Evolutionary conservation across 768 basidiomycete species (phyloP).

Genomic region (Cystofilobasidium bisporidii): DNA sequence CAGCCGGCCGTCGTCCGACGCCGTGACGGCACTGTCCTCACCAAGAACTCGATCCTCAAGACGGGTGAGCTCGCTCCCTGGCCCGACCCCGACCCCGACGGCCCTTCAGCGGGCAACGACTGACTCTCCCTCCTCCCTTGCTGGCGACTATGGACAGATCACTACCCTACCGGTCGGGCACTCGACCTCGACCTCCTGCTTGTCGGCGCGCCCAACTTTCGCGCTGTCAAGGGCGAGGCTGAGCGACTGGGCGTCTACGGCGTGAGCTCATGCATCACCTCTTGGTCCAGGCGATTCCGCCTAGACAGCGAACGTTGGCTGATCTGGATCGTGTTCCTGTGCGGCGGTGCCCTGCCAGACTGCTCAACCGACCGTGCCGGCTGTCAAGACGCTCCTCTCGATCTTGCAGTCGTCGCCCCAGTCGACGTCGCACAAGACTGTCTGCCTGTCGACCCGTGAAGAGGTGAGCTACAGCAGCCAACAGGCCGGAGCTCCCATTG

Average conservation of each 20-base stretch:
- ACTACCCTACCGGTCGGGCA: slow-evolving; percentile 35
- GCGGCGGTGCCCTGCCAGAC: slow-evolving; percentile 33
- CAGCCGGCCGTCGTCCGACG: slow-evolving; percentile 22
- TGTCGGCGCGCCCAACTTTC: slow-evolving; percentile 91
- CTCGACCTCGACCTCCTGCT: slow-evolving; percentile 74
- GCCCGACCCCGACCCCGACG: slow-evolving; percentile 51
- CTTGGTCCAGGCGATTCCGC: neutral
- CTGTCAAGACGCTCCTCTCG: slow-evolving; percentile 78
- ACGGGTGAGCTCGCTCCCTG: slow-evolving; percentile 54
- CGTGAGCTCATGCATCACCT: slow-evolving; percentile 37
- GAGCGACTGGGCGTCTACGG: slow-evolving; percentile 78
- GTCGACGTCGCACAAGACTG: slow-evolving; percentile 35
- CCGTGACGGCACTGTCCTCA: slow-evolving; percentile 23
- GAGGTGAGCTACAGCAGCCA: slow-evolving; percentile 55
- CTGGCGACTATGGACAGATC: slow-evolving; percentile 28
- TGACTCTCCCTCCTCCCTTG: neutral
- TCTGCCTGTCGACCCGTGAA: slow-evolving; percentile 96
- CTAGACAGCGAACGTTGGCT: neutral
- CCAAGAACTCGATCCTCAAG: slow-evolving; percentile 71
- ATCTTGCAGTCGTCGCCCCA: slow-evolving; percentile 45
- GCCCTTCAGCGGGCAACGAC: slow-evolving; percentile 40
- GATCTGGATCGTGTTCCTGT: neutral
- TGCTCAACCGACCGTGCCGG: slow-evolving; percentile 88
- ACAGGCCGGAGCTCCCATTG: neutral
- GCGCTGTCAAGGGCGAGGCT: slow-evolving; percentile 51